These are phyloP conservation scores for Colletotrichum sp. DNA, from an alignment of 2,329 filamentous ascomycete species.

Conservation along the genomic window DNA sequence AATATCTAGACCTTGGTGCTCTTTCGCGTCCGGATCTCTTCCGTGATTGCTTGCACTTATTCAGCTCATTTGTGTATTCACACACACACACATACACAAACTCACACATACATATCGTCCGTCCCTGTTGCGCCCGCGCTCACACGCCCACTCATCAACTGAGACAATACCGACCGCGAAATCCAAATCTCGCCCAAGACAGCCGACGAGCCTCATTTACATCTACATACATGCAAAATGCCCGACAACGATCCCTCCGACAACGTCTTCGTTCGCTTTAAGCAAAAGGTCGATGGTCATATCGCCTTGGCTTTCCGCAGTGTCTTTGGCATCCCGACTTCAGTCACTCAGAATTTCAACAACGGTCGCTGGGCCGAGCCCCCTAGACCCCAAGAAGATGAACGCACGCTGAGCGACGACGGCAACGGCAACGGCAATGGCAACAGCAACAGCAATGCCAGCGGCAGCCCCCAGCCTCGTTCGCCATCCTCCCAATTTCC, in stretches of 20 bases:
- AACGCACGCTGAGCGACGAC: background rate
- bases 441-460: background rate
- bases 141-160: conserved; percentile 1
- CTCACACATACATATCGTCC: background rate
- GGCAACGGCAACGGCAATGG: background rate
- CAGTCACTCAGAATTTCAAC: conserved; percentile 29
- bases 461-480: background rate
- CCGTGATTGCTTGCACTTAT: conserved; percentile 5
- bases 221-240: conserved; percentile 4
- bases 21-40: conserved; percentile 8
- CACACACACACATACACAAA: background rate
- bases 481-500: background rate
- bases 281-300: conserved; percentile 43
- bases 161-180: background rate
- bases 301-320: conserved; percentile 33
- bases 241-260: conserved; percentile 13
- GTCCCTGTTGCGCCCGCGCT: background rate
- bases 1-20: background rate
- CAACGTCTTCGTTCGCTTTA: conserved; percentile 46
- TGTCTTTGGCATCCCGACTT: conserved; percentile 29
- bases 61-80: background rate
- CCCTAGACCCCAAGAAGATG: background rate
- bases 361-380: conserved; percentile 16
- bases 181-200: background rate
- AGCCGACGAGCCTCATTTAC: background rate